Percentiles rank a stretch among this genome's conserved stretches.
phyloP scores from a whole-genome alignment of 495 filamentous ascomycete genomes.

The Xylaria telfairii region DNA sequence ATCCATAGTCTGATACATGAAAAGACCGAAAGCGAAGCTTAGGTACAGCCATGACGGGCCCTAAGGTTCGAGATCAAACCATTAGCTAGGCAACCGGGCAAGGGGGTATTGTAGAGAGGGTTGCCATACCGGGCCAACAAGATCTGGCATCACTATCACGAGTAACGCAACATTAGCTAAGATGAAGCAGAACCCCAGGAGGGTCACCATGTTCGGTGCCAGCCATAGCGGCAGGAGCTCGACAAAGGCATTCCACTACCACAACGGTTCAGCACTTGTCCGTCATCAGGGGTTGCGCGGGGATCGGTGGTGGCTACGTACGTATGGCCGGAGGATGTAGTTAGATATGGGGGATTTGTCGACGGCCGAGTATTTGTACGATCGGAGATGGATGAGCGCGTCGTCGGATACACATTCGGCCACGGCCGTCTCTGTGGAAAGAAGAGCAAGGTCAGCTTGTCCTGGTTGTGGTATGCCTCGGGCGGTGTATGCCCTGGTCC shows the following conservation, averaged over 20 bases:
- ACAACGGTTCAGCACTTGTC: slow-evolving; percentile 36
- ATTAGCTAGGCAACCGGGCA: not conserved
- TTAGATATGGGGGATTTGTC: slow-evolving; percentile 95
- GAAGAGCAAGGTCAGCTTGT: slow-evolving; percentile 9
- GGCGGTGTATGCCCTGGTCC: not conserved
- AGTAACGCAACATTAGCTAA: slow-evolving; percentile 82
- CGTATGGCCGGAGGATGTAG: slow-evolving; percentile 93
- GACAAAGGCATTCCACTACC: slow-evolving; percentile 96
- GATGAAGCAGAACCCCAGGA: slow-evolving; percentile 94
- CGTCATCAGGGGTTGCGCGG: slow-evolving; percentile 15
- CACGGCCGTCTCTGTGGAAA: slow-evolving; percentile 51
- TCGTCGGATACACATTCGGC: slow-evolving; percentile 66
- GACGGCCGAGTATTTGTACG: slow-evolving; percentile 95
- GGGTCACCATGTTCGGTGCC: slow-evolving; percentile 96
- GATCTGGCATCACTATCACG: slow-evolving; percentile 84
- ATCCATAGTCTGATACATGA: slow-evolving; percentile 99
- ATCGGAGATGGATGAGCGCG: slow-evolving; percentile 80
- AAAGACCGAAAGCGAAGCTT: slow-evolving; percentile 90
- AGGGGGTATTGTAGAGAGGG: not conserved
- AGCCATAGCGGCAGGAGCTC: slow-evolving; percentile 92
- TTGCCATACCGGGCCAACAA: slow-evolving; percentile 78
- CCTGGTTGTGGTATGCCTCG: not conserved
- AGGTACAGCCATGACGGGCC: slow-evolving; percentile 92
- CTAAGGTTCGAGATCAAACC: slow-evolving; percentile 44
- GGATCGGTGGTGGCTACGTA: slow-evolving; percentile 54